Evolutionary conservation across 2,329 filamentous ascomycete species (phyloP).

Genomic region (Teratosphaeria gauchensis): DNA sequence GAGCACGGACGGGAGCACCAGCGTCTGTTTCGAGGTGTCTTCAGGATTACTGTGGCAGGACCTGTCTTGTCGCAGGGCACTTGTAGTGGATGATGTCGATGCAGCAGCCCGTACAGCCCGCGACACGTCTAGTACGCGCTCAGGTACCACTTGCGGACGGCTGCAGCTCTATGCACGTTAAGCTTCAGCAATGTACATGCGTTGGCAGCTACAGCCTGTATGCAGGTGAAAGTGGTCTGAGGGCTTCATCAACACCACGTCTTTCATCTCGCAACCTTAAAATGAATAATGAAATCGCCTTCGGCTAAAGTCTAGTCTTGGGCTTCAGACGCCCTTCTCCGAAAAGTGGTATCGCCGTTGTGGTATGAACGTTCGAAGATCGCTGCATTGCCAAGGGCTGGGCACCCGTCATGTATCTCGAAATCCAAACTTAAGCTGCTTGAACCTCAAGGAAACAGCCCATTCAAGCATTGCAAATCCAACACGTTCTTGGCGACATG

Average conservation of each 20-base stretch:
- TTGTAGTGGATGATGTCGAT: background rate
- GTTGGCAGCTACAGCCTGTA: background rate
- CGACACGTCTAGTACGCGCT: background rate
- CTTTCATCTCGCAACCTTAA: background rate
- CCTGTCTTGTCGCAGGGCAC: too few relatives aligned
- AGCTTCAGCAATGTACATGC: background rate
- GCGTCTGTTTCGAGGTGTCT: too few relatives aligned
- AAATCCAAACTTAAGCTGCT: background rate
- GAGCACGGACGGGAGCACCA: too few relatives aligned
- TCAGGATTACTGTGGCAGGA: too few relatives aligned
- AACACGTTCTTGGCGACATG: background rate
- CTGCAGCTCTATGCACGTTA: background rate
- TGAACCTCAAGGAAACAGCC: background rate
- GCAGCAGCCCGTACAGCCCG: background rate
- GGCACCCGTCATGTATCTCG: background rate
- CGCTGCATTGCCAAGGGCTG: background rate
- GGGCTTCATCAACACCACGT: background rate
- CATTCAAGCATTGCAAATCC: background rate
- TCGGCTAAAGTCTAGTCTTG: background rate
- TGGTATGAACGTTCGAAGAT: background rate
- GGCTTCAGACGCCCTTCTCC: background rate
- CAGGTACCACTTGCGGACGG: background rate
- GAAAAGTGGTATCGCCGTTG: too few relatives aligned
- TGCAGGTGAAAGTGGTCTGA: background rate
- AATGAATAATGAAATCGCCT: background rate